Conservation (phyloP, 805 yeast species). For the Candida nemodendra region DNA sequence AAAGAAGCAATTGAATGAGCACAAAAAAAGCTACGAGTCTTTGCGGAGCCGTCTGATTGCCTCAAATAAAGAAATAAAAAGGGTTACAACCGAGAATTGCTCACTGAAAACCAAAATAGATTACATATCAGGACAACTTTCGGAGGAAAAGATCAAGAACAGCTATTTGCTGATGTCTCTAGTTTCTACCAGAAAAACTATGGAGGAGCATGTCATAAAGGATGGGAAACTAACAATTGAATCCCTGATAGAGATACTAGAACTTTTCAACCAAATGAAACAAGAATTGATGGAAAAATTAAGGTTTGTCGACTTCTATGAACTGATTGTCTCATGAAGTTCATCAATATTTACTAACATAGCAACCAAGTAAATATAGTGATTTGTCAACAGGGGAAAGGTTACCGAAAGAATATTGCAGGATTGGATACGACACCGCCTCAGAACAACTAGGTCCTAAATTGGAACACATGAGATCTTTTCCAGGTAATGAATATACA, state of each 20-base stretch:
- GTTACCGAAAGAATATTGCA: no score
- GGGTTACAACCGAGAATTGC: conserved; percentile 30
- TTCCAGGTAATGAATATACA: no score
- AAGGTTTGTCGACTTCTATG: conserved; percentile 6
- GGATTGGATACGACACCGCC: no score
- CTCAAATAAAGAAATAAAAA: conserved; percentile 8
- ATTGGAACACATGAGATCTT: no score
- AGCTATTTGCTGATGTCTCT: conserved; percentile 25
- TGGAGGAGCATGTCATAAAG: conserved; percentile 11
- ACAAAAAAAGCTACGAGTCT: conserved; percentile 14
- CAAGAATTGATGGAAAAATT: not conserved
- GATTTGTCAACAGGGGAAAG: no score
- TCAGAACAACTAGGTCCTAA: no score
- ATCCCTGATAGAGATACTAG: not conserved
- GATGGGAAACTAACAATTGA: conserved; percentile 9
- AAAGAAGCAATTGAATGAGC: conserved; percentile 8
- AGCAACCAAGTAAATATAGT: no score
- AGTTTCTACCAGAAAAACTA: conserved; percentile 9
- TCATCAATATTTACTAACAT: not conserved
- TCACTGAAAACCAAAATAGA: conserved; percentile 37
- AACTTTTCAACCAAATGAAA: conserved; percentile 1
- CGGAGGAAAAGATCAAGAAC: conserved; percentile 45
- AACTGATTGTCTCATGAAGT: no score
- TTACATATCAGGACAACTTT: conserved; percentile 44
- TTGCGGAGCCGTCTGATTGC: conserved; percentile 15